These are phyloP conservation scores for Stentor coeruleus DNA, from an alignment of 73 alveolate genomes.

Conservation along the genomic window DNA sequence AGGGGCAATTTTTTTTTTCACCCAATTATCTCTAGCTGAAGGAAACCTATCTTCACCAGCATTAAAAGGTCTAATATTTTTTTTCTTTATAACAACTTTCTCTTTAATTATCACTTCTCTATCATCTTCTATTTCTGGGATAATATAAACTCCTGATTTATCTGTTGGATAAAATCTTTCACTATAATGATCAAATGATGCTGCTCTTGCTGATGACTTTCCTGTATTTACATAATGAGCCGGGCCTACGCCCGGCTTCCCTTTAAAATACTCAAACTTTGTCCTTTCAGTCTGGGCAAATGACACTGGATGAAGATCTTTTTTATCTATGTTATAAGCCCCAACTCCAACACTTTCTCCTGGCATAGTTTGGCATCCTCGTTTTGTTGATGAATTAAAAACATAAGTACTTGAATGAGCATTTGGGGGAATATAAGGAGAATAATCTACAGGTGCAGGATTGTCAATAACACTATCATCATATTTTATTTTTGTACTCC, in stretches of 20 bases:
- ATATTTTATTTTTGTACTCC: neutral
- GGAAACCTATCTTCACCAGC: neutral
- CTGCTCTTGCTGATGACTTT: neutral
- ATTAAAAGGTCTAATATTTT: constrained; percentile 5
- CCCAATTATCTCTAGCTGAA: neutral
- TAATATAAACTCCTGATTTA: neutral
- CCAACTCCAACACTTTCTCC: neutral
- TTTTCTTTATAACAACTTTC: neutral
- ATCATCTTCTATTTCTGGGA: neutral
- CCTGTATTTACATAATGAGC: neutral
- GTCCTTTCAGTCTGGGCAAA: neutral
- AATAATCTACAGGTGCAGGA: neutral
- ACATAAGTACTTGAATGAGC: constrained; percentile 1
- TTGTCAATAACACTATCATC: neutral
- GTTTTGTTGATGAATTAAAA: neutral
- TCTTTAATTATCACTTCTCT: neutral
- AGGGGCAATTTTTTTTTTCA: constrained; percentile 16
- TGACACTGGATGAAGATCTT: neutral
- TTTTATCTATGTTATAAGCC: neutral
- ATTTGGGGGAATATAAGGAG: neutral
- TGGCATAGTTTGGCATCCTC: neutral
- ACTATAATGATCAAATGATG: neutral
- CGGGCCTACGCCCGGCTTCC: constrained; percentile 22
- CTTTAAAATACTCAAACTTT: constrained; percentile 19
- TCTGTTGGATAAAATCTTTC: neutral